Base-by-base conservation (phyloP, 2,329 filamentous ascomycete species). In the Diplodia seriata region DNA sequence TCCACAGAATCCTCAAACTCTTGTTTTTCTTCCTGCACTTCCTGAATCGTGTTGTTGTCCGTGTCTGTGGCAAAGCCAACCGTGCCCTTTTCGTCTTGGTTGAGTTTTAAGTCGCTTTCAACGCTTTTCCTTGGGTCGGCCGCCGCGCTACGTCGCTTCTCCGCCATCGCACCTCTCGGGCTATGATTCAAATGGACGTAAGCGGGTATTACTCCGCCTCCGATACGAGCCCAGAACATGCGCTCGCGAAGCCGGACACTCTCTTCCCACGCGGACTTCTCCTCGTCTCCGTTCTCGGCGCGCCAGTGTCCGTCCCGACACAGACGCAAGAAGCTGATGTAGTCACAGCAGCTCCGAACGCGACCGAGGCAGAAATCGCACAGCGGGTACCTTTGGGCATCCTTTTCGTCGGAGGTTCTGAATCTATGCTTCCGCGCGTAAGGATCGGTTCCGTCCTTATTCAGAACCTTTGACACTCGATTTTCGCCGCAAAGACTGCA, bases 171-270 rank as follows among this genome's bases (percentile, higher is more conserved):
- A 70, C 66, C 77, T 77, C 4, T 73, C 75, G 33, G 73, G 75
- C 68, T 76, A 72, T 54, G 76, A 72, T 71, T 78, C 70, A 54
- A 74, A 70, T 11, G 74, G 73, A 50, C 33, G 33, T 53, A 62
- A 49, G 86, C 83, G 1, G 94, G 95, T 14, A 98, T 82, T 2
- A 99, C 93, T 15, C 95, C 95, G 33, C 94, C 95, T 31, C 94
- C 94, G 64, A 99, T 88, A 67, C 95, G 87, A 62, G 92, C 89
- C 95, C 95, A 99, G 77, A 99, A 99, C 91, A 99, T 97, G 73
- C 94, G 90, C 78, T 99, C 95, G 62, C 95, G 86, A 57, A 98
- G 80, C 36, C 91, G 88, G 12, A 97, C 91, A 68, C 93, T 93
- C 81, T 99, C 95, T 76, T 98, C 94, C 95, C 95, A 99, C 0